phyloP scores from a whole-genome alignment of 345 rosid genomes.

The Salix suchowensis region DNA sequence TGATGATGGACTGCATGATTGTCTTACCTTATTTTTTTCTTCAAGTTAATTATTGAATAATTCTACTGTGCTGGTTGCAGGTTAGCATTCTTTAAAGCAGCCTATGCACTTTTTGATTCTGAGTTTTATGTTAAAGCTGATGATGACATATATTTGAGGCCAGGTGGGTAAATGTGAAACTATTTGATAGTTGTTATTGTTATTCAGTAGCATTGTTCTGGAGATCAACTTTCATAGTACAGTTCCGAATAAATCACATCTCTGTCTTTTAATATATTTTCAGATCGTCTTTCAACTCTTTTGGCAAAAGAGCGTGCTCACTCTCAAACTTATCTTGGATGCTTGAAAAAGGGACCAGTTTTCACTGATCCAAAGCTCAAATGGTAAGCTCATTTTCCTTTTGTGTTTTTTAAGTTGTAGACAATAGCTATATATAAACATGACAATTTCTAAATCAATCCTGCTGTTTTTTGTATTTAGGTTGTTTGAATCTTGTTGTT shows the following conservation, averaged over 20 bases:
- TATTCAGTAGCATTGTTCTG: neutral
- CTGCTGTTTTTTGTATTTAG: neutral
- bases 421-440: neutral
- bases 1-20: neutral
- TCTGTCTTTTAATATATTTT: conserved; percentile 8
- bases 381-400: conserved; percentile 47
- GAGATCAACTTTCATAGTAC: neutral
- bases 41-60: neutral
- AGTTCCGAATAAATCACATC: neutral
- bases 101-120: conserved; percentile 72
- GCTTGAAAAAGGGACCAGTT: conserved; percentile 88
- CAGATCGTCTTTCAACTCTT: conserved; percentile 75
- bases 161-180: conserved; percentile 46
- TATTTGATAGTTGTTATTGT: neutral
- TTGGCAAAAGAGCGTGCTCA: conserved; percentile 77
- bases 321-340: conserved; percentile 86
- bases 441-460: neutral
- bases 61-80: conserved; percentile 30
- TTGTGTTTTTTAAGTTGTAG: neutral
- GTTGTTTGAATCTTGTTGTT: neutral
- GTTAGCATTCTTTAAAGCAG: conserved; percentile 84
- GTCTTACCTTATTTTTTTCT: neutral
- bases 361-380: conserved; percentile 83
- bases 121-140: conserved; percentile 94
- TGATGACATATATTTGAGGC: conserved; percentile 88